These are phyloP conservation scores for Scleromitrula shiraiana DNA, from an alignment of 2,329 filamentous ascomycete genomes.

Conservation along the genomic window DNA sequence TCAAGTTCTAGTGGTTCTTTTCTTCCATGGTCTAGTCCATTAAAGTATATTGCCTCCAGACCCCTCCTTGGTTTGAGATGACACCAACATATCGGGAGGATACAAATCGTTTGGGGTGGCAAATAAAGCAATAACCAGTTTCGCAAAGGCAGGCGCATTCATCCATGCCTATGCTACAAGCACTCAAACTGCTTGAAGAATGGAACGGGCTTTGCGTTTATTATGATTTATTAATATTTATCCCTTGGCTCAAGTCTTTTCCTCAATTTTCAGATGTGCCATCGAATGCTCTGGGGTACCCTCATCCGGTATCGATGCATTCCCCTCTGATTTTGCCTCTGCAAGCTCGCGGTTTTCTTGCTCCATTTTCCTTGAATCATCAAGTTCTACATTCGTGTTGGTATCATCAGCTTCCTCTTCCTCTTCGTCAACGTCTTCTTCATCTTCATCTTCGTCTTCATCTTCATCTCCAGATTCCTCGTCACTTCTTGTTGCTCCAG, in stretches of 20 bases:
- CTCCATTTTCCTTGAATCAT: not conserved
- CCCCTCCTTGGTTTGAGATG: too few species aligned
- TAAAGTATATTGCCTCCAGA: too few species aligned
- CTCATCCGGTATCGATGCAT: not conserved
- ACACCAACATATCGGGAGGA: too few species aligned
- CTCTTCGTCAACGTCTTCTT: constrained; percentile 28
- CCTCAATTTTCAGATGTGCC: constrained; percentile 21
- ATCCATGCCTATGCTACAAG: not conserved
- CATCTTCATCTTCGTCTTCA: constrained; percentile 29
- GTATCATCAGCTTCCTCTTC: constrained; percentile 20
- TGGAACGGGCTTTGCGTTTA: not conserved
- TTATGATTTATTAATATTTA: not conserved
- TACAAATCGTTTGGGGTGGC: too few species aligned
- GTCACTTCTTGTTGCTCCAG: constrained; percentile 24
- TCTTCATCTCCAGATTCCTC: constrained; percentile 34
- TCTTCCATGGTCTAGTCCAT: too few species aligned
- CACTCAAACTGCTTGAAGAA: not conserved
- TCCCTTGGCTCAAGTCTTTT: constrained; percentile 22
- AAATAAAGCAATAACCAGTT: too few species aligned
- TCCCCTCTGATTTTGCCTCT: not conserved
- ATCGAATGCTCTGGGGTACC: constrained; percentile 14
- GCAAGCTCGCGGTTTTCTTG: not conserved
- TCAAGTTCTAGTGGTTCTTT: too few species aligned
- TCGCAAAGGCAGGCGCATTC: too few species aligned
- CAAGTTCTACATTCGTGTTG: not conserved